Conservation (phyloP, 306 rosid genomes). For the Gastrolobium bilobum region DNA sequence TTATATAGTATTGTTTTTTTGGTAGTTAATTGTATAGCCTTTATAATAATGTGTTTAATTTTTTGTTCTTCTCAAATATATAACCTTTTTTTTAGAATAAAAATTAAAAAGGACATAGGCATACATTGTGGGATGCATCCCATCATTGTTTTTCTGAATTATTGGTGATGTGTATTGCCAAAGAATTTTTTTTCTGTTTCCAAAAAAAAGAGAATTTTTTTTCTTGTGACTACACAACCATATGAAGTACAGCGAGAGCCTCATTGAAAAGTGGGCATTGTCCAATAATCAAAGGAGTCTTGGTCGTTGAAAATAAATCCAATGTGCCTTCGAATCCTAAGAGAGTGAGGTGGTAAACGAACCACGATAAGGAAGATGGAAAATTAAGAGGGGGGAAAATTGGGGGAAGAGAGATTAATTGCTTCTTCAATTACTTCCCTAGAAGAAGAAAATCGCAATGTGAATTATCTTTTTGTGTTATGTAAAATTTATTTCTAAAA, state of each 20-base stretch:
- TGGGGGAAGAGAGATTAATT: neutral
- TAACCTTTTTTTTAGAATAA: neutral
- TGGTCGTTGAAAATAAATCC: conserved; percentile 7
- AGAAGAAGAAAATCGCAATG: neutral
- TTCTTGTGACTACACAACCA: neutral
- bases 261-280: neutral
- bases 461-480: too few species aligned
- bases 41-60: neutral
- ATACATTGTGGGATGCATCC: conserved; percentile 29
- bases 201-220: too few species aligned
- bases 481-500: too few species aligned
- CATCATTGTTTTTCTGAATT: conserved; percentile 20
- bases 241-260: neutral
- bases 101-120: conserved; percentile 9
- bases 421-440: too few species aligned
- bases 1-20: too few species aligned
- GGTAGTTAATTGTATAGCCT: neutral
- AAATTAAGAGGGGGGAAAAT: neutral
- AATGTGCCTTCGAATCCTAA: neutral
- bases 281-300: neutral
- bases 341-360: neutral
- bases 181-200: conserved; percentile 5
- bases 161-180: conserved; percentile 1
- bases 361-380: neutral
- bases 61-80: neutral